Conservation (phyloP, 148 eudicot species). For the Salicornia ramosissima region DNA sequence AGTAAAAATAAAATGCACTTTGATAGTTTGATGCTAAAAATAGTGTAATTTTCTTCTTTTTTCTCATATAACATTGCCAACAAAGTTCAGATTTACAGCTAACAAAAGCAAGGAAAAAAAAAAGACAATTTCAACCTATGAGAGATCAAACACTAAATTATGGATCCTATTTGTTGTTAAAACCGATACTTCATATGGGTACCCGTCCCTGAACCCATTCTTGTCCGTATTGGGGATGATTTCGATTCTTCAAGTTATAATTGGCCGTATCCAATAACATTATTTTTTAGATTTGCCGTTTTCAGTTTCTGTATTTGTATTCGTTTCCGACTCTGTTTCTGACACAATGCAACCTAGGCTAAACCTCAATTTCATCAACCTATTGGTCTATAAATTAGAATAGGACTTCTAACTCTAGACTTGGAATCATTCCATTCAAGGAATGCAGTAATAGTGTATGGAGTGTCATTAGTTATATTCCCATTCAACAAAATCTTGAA, state of each 20-base stretch:
- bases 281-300: no score
- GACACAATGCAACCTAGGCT: no score
- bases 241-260: no score
- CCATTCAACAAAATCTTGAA: conserved; percentile 53
- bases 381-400: conserved; percentile 40
- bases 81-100: background rate
- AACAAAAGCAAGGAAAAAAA: background rate
- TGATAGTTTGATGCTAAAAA: background rate
- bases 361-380: background rate
- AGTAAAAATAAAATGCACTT: no score
- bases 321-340: no score
- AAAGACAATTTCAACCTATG: background rate
- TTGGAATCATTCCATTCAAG: conserved; percentile 46
- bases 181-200: no score
- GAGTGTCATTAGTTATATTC: conserved; percentile 17
- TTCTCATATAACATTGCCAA: background rate
- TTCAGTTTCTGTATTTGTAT: no score
- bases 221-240: no score
- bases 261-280: no score
- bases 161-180: background rate
- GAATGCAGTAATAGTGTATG: conserved; percentile 27
- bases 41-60: background rate
- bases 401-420: conserved; percentile 59
- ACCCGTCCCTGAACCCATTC: no score
- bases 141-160: background rate